Conservation (phyloP, 2,329 filamentous ascomycete species). For the Ophiostoma australiae region DNA sequence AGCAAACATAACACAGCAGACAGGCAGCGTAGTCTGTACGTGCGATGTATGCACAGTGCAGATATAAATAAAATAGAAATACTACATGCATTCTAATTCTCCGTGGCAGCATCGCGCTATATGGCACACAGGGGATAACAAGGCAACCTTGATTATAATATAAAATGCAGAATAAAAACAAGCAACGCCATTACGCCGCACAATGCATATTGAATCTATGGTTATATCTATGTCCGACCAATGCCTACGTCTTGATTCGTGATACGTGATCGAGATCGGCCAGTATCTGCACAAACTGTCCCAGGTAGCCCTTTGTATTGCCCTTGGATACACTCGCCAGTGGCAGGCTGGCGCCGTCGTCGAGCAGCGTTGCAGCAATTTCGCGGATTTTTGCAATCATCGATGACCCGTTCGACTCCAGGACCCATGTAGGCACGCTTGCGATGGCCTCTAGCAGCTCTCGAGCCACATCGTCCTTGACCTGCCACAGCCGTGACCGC, state of each 20-base stretch:
- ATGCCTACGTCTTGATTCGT: neutral
- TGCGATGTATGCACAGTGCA: neutral
- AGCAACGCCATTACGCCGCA: neutral
- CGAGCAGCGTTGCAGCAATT: constrained; percentile 30
- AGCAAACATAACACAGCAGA: too few species aligned
- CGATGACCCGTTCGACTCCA: constrained; percentile 29
- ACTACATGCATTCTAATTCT: too few species aligned
- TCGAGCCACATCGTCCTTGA: constrained; percentile 16
- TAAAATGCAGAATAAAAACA: neutral
- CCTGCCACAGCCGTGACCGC: constrained; percentile 11
- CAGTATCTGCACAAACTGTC: constrained; percentile 23
- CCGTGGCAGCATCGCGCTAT: too few species aligned
- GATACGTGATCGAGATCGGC: constrained; percentile 19
- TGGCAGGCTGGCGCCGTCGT: constrained; percentile 20
- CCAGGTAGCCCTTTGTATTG: constrained; percentile 20
- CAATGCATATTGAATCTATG: neutral
- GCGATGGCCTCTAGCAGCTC: constrained; percentile 20
- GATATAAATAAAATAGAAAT: neutral
- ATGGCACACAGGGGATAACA: neutral
- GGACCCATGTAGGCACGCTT: constrained; percentile 24
- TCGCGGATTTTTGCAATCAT: constrained; percentile 31
- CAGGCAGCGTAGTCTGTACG: too few species aligned
- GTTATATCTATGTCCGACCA: neutral
- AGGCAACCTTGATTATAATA: neutral
- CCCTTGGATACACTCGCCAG: constrained; percentile 4